A percentile compares a stretch with the other conserved stretches of the same genome.
Conservation (phyloP, 306 rosid species). For the Carpinus viminea region DNA sequence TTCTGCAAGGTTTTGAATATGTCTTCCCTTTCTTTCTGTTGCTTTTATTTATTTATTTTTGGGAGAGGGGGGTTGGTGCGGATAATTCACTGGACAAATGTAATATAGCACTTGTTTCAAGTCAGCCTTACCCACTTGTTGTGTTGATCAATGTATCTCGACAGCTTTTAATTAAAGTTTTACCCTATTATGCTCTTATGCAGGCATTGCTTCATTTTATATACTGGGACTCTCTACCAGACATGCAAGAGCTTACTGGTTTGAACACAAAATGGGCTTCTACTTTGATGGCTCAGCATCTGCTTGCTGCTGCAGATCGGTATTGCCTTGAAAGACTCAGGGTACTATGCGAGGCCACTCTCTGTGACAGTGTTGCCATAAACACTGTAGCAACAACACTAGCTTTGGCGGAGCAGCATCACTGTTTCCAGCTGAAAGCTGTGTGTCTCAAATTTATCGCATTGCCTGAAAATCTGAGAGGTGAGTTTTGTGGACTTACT, state of each 20-base stretch:
- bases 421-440: slow-evolving; percentile 78
- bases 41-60: no score
- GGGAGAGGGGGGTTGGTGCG: not conserved
- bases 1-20: not conserved
- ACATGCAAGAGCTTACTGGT: slow-evolving; percentile 71
- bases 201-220: slow-evolving; percentile 81
- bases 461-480: slow-evolving; percentile 78
- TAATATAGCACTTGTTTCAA: not conserved
- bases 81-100: not conserved
- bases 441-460: slow-evolving; percentile 84
- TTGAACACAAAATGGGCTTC: slow-evolving; percentile 61
- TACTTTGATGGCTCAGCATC: slow-evolving; percentile 82
- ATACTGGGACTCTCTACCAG: slow-evolving; percentile 80
- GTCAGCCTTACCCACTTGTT: slow-evolving; percentile 25
- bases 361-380: slow-evolving; percentile 70
- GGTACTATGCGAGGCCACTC: slow-evolving; percentile 65
- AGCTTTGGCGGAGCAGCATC: slow-evolving; percentile 94
- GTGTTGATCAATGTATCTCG: slow-evolving; percentile 22
- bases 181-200: slow-evolving; percentile 25
- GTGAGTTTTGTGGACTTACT: slow-evolving; percentile 26
- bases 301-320: slow-evolving; percentile 86
- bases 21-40: not conserved
- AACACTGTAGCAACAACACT: slow-evolving; percentile 83
- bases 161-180: slow-evolving; percentile 19
- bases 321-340: slow-evolving; percentile 80